These are phyloP conservation scores for Aspergillus sp. DNA, from an alignment of 2,329 filamentous ascomycete species.

Conservation along the genomic window DNA sequence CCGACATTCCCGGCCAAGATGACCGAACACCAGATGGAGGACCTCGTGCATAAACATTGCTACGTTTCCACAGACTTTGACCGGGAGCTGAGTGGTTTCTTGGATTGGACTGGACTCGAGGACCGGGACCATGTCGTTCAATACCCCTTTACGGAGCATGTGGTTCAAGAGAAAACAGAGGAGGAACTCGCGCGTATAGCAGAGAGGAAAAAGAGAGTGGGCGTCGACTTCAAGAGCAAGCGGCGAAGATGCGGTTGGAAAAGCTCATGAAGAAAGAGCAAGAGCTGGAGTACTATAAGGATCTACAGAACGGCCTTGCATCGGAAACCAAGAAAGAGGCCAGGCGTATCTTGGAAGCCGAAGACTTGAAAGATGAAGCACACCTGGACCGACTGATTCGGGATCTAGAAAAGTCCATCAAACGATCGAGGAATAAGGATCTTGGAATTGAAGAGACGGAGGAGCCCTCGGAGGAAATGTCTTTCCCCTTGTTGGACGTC, in stretches of 20 bases:
- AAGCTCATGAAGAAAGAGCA: constrained; percentile 94
- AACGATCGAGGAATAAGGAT: constrained; percentile 87
- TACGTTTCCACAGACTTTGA: constrained; percentile 85
- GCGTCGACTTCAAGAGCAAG: constrained; percentile 85
- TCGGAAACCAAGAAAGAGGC: constrained; percentile 87
- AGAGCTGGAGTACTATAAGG: constrained; percentile 88
- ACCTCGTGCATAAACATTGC: constrained; percentile 82
- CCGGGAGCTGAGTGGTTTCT: constrained; percentile 65
- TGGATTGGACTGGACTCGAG: constrained; percentile 90
- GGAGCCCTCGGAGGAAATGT: constrained; percentile 70
- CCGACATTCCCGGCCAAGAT: constrained; percentile 82
- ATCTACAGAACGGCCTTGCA: constrained; percentile 67
- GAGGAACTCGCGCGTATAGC: constrained; percentile 87
- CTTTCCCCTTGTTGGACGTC: constrained; percentile 82
- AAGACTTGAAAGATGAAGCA: constrained; percentile 87
- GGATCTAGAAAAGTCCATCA: constrained; percentile 86
- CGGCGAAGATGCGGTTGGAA: constrained; percentile 93
- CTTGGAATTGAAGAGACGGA: constrained; percentile 78
- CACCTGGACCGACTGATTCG: constrained; percentile 79
- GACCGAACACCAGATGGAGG: constrained; percentile 78
- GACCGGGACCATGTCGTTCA: constrained; percentile 86
- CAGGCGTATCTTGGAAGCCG: constrained; percentile 76
- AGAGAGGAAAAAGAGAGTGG: constrained; percentile 95
- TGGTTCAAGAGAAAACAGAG: constrained; percentile 85
- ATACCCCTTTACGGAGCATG: constrained; percentile 87